phyloP scores from a whole-genome alignment of 2,329 filamentous ascomycete genomes.

The Passalora sequoiae region DNA sequence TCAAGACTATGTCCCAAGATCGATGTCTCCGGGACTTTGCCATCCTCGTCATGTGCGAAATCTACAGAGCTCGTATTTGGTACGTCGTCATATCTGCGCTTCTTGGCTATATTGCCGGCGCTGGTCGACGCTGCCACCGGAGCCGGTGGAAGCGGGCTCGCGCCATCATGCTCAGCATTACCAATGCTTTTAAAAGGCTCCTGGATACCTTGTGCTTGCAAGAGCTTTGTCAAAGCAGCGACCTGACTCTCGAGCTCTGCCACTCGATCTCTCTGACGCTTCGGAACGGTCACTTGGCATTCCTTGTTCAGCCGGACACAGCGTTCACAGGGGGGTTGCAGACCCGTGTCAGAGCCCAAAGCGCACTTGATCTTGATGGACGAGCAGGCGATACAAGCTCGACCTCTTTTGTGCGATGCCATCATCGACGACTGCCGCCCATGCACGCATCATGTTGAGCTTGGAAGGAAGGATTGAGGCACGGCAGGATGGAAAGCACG shows the following conservation, averaged over 20 bases:
- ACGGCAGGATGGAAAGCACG: too few species aligned
- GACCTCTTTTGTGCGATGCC: background rate
- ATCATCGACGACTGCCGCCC: background rate
- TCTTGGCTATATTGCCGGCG: slow-evolving; percentile 11
- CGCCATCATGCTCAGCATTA: background rate
- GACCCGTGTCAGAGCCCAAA: slow-evolving; percentile 16
- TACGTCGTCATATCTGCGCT: slow-evolving; percentile 9
- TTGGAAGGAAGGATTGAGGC: background rate
- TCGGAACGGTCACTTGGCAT: slow-evolving; percentile 25
- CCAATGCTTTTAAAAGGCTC: slow-evolving; percentile 7
- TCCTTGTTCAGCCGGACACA: slow-evolving; percentile 27
- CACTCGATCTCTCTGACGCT: slow-evolving; percentile 23
- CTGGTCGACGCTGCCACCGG: background rate
- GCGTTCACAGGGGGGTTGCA: slow-evolving; percentile 26
- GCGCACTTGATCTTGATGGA: slow-evolving; percentile 28
- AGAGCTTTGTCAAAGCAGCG: slow-evolving; percentile 25
- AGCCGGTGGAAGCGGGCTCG: background rate
- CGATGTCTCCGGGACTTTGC: background rate
- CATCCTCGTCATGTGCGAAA: background rate
- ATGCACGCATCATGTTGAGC: background rate
- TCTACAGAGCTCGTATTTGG: background rate
- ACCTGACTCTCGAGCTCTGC: slow-evolving; percentile 31
- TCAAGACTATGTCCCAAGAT: slow-evolving; percentile 2
- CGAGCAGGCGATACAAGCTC: slow-evolving; percentile 1
- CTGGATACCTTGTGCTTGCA: slow-evolving; percentile 24